A percentile compares a stretch with the other conserved stretches of the same genome.
phyloP scores from a whole-genome alignment of 164 flowering plant species.

The Litsea cubeba region DNA sequence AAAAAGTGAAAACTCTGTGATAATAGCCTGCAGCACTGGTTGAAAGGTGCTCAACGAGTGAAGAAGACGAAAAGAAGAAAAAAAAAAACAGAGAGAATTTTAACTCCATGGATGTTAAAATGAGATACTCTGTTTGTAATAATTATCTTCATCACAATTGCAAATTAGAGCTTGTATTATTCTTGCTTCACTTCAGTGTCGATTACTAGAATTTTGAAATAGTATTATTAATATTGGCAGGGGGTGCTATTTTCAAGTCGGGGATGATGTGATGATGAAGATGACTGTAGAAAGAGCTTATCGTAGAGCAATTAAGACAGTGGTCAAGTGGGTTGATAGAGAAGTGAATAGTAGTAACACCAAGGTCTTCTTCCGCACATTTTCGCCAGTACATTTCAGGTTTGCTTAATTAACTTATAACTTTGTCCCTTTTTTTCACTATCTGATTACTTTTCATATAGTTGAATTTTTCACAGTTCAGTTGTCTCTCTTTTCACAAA shows the following conservation, averaged over 20 bases:
- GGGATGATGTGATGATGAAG: conserved; percentile 50
- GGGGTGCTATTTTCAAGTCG: conserved; percentile 89
- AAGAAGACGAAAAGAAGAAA: no score
- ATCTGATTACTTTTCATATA: background rate
- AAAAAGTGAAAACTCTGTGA: no score
- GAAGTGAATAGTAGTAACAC: conserved; percentile 67
- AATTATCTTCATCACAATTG: no score
- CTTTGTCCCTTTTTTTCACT: background rate
- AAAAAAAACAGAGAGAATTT: no score
- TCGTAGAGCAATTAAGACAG: conserved; percentile 53
- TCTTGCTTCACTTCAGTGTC: background rate
- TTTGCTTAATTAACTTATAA: conserved; percentile 11
- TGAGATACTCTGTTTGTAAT: no score
- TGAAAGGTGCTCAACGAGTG: no score
- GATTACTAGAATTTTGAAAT: background rate
- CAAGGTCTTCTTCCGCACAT: conserved; percentile 76
- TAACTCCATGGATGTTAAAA: no score
- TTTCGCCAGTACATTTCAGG: conserved; percentile 97
- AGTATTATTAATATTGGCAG: conserved; percentile 25
- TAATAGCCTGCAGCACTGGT: no score
- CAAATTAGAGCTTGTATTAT: no score
- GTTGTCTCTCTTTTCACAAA: no score
- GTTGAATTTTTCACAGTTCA: no score
- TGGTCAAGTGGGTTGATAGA: conserved; percentile 49
- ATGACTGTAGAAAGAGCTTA: conserved; percentile 71